phyloP scores from a whole-genome alignment of 331 rosid genomes.

The Phaseolus coccineus region DNA sequence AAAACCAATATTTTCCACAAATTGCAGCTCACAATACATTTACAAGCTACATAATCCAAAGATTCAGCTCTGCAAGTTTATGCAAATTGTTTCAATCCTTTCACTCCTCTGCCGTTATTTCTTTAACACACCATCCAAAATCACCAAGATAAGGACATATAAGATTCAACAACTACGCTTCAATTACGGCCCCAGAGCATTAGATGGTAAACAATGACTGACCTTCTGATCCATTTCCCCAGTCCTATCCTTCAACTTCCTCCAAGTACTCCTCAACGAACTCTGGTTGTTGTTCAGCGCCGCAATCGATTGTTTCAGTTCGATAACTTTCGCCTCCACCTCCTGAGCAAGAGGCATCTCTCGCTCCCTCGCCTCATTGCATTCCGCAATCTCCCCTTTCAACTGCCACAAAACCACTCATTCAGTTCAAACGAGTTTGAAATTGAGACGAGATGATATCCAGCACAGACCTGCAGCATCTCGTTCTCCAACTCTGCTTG shows the following conservation, averaged over 20 bases:
- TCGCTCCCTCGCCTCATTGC: slow-evolving; percentile 70
- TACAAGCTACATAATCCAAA: neutral
- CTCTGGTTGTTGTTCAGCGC: slow-evolving; percentile 73
- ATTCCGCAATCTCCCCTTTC: slow-evolving; percentile 62
- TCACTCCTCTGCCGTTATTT: neutral
- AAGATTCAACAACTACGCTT: slow-evolving; percentile 20
- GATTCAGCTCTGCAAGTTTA: neutral
- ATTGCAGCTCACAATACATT: neutral
- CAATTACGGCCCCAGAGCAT: slow-evolving; percentile 10
- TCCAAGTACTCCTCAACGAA: slow-evolving; percentile 62
- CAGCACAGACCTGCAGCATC: slow-evolving; percentile 62
- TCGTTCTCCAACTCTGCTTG: slow-evolving; percentile 55
- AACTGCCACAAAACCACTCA: slow-evolving; percentile 52
- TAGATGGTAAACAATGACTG: slow-evolving; percentile 42
- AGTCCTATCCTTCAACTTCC: slow-evolving; percentile 72
- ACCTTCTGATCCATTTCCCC: slow-evolving; percentile 84
- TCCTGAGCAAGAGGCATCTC: slow-evolving; percentile 82
- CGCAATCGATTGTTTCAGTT: slow-evolving; percentile 69
- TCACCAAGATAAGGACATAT: slow-evolving; percentile 1
- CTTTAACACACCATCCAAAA: slow-evolving; percentile 19
- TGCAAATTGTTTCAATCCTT: neutral
- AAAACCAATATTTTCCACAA: neutral
- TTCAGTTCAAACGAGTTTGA: neutral
- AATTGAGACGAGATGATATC: neutral
- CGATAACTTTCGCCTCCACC: slow-evolving; percentile 73